phyloP scores from a whole-genome alignment of 768 basidiomycete genomes.

The Amanita exitialis region DNA sequence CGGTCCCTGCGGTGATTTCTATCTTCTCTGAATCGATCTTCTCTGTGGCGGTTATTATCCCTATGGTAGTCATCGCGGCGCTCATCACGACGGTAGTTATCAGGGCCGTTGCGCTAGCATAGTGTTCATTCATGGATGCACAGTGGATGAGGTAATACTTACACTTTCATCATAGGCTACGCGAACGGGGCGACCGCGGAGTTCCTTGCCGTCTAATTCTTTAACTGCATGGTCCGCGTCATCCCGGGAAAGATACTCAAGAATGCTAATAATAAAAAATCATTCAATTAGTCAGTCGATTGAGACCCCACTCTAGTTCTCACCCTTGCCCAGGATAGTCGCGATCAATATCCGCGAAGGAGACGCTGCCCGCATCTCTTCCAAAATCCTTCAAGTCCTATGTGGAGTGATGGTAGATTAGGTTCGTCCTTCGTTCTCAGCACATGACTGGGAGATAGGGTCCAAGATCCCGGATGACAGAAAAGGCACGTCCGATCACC shows the following conservation, averaged over 20 bases:
- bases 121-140: slow-evolving; percentile 7
- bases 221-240: slow-evolving; percentile 93
- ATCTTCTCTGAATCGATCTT: slow-evolving; percentile 45
- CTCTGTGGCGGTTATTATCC: slow-evolving; percentile 44
- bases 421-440: slow-evolving; percentile 25
- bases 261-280: slow-evolving; percentile 59
- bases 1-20: slow-evolving; percentile 65
- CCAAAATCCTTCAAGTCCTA: slow-evolving; percentile 99
- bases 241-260: slow-evolving; percentile 82
- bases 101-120: slow-evolving; percentile 50
- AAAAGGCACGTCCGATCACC: slow-evolving; percentile 5
- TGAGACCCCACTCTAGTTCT: slow-evolving; percentile 14
- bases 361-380: slow-evolving; percentile 86
- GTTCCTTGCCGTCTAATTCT: slow-evolving; percentile 77
- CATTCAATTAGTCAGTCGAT: background rate
- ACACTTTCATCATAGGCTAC: slow-evolving; percentile 60
- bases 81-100: slow-evolving; percentile 72
- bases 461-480: slow-evolving; percentile 8
- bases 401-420: slow-evolving; percentile 32
- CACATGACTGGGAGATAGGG: slow-evolving; percentile 15
- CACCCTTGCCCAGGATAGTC: slow-evolving; percentile 83
- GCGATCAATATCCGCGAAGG: slow-evolving; percentile 92
- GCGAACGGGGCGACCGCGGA: slow-evolving; percentile 74
- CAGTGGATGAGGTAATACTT: slow-evolving; percentile 13
- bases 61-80: slow-evolving; percentile 49